Base-by-base conservation (phyloP, 1,284 basidiomycete genomes). In the Taiwanofungus camphoratus region DNA sequence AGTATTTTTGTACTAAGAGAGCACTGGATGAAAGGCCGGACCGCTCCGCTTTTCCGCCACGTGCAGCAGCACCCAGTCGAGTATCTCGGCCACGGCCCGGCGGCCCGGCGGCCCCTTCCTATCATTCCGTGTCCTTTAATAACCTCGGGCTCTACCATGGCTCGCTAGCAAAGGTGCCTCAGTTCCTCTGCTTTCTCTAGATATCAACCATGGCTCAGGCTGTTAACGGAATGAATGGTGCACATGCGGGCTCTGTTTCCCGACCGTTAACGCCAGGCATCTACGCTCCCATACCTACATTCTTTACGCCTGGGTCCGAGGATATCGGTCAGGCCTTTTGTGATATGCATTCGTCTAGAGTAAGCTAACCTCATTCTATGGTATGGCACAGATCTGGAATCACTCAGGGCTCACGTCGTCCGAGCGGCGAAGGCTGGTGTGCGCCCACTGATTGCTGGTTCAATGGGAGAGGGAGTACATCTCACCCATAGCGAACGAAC, bases 271-370 rank as follows among this genome's bases (percentile, higher is more conserved):
- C 69, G 44, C 63, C 87, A n/a, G 90, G 90, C 31, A 79, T 92
- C 45, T 93, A 77, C 65, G 86, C 87, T 9, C 91, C 91, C 22
- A 83, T 92, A 56, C 89, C 87, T 8, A 81, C 87, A 11, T 92
- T 92, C 68, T 92, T 92, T 68, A 64, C 80, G 29, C 73, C 73
- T 5, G 70, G 72, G 35, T 73, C 79, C 36, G 88, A 93, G 64
- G 88, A 92, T 54, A 74, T 93, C 49, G 87, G 88, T 88, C 53
- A 58, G 77, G n/a, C n/a, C n/a, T n/a, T 62, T 22, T 16, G 8
- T 27, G 8, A 27, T 7, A 27, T 27, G 26, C 13, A 27, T 27
- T 13, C 26, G 26, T 27, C 8, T 13, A 13, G 8, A 27, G 26
- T 13, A 13, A 27, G 26, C 26, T 27, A 13, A 27, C 26, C 8